phyloP scores from a whole-genome alignment of 2,329 filamentous ascomycete species.

The Ophiocordyceps camponoti-rufipedis region DNA sequence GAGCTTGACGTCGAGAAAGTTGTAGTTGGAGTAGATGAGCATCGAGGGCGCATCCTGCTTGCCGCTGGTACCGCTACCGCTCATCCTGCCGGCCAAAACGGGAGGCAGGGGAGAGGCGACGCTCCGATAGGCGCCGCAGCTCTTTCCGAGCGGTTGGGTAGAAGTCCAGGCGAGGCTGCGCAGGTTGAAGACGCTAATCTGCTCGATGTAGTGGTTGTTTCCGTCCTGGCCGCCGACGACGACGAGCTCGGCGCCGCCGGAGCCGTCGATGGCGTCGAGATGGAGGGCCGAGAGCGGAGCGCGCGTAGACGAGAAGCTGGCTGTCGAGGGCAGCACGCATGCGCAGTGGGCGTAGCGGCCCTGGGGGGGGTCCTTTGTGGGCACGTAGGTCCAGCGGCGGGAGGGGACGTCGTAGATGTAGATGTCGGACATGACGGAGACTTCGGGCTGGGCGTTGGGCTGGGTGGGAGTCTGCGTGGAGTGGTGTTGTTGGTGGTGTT shows the following conservation, averaged over 20 bases:
- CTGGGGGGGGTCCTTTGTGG: conserved; percentile 66
- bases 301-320: conserved; percentile 67
- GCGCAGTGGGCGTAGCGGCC: conserved; percentile 95
- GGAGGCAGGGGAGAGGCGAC: conserved; percentile 73
- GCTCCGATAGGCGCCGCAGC: conserved; percentile 89
- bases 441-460: conserved; percentile 44
- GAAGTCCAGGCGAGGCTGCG: conserved; percentile 91
- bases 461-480: too few relatives aligned
- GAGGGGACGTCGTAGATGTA: conserved; percentile 82
- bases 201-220: conserved; percentile 96
- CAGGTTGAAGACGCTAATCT: conserved; percentile 95
- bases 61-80: conserved; percentile 30
- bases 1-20: conserved; percentile 91
- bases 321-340: conserved; percentile 74
- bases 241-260: conserved; percentile 89
- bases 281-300: conserved; percentile 76
- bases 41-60: conserved; percentile 47
- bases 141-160: conserved; percentile 71
- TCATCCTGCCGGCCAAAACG: conserved; percentile 46
- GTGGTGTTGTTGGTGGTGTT: too few relatives aligned
- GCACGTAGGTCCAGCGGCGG: conserved; percentile 69
- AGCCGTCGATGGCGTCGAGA: conserved; percentile 82
- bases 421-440: conserved; percentile 95
- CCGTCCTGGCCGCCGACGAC: conserved; percentile 93
- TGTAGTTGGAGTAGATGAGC: conserved; percentile 98